Percentiles rank a stretch among this genome's conserved stretches.
These are phyloP conservation scores for Fusarium siculi DNA, from an alignment of 2,329 filamentous ascomycete species.

Conservation along the genomic window DNA sequence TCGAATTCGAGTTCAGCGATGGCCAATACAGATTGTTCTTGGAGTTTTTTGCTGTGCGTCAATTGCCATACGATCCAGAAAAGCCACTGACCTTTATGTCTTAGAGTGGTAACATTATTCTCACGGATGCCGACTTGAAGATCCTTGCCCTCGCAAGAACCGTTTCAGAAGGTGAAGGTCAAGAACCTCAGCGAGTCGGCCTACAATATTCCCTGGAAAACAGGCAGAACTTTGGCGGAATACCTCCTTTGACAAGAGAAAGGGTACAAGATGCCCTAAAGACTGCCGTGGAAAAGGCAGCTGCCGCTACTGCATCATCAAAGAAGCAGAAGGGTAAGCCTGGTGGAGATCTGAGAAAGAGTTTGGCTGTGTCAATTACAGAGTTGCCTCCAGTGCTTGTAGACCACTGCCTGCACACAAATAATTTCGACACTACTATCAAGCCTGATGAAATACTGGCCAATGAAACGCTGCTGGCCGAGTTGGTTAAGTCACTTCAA, in stretches of 20 bases:
- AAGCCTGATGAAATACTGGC: constrained; percentile 77
- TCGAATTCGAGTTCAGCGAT: constrained; percentile 93
- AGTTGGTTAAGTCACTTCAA: constrained; percentile 74
- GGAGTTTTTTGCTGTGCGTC: constrained; percentile 84
- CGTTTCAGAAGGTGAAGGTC: constrained; percentile 82
- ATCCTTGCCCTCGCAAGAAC: constrained; percentile 84
- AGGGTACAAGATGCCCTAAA: constrained; percentile 76
- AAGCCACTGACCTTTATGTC: constrained; percentile 14
- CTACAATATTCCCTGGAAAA: constrained; percentile 82
- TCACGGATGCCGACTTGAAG: constrained; percentile 86
- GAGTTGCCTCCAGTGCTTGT: constrained; percentile 90
- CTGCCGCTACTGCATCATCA: constrained; percentile 52
- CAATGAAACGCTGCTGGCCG: constrained; percentile 70
- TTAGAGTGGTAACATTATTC: constrained; percentile 86
- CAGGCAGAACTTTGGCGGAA: constrained; percentile 83
- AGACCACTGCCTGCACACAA: constrained; percentile 81
- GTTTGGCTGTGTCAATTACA: constrained; percentile 83
- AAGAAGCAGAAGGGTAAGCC: constrained; percentile 80
- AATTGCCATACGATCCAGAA: neutral
- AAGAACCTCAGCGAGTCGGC: constrained; percentile 83
- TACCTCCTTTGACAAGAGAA: constrained; percentile 79
- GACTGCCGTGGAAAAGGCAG: constrained; percentile 69
- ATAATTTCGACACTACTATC: constrained; percentile 74
- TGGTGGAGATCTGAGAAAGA: constrained; percentile 80
- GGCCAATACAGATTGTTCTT: constrained; percentile 88